phyloP scores from a whole-genome alignment of 768 basidiomycete species.

The Amanita brunnescens region DNA sequence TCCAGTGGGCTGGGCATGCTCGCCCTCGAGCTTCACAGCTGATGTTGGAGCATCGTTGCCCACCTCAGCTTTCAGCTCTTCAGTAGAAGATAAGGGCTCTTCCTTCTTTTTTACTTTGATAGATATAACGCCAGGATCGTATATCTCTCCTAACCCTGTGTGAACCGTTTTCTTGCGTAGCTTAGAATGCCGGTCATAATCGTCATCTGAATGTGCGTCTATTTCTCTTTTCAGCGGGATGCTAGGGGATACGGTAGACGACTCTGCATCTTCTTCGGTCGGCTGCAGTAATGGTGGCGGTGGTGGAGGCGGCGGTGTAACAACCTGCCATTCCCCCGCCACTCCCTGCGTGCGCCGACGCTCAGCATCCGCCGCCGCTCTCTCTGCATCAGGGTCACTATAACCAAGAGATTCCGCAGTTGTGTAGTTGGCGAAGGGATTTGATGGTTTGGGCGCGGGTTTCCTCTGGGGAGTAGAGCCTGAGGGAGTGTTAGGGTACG shows the following conservation, averaged over 20 bases:
- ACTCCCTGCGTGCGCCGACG: constrained; percentile 56
- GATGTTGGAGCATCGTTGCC: constrained; percentile 7
- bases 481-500: constrained; percentile 13
- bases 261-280: constrained; percentile 7
- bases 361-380: constrained; percentile 49
- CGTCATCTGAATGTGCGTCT: constrained; percentile 31
- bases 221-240: constrained; percentile 29
- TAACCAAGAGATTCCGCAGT: constrained; percentile 81
- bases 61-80: constrained; percentile 12
- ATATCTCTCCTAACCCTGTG: constrained; percentile 66
- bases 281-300: constrained; percentile 13
- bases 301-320: constrained; percentile 22
- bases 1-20: constrained; percentile 9
- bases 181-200: constrained; percentile 56
- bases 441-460: constrained; percentile 42
- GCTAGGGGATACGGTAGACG: constrained; percentile 14
- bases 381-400: constrained; percentile 66
- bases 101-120: constrained; percentile 60
- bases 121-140: constrained; percentile 66
- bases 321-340: constrained; percentile 72
- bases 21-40: neutral
- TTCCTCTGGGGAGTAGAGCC: constrained; percentile 25
- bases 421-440: constrained; percentile 78
- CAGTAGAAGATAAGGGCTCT: constrained; percentile 14
- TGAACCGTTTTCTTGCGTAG: constrained; percentile 53